Evolutionary conservation across 2,329 filamentous ascomycete genomes (phyloP).

Genomic region (Ascochyta fabae): DNA sequence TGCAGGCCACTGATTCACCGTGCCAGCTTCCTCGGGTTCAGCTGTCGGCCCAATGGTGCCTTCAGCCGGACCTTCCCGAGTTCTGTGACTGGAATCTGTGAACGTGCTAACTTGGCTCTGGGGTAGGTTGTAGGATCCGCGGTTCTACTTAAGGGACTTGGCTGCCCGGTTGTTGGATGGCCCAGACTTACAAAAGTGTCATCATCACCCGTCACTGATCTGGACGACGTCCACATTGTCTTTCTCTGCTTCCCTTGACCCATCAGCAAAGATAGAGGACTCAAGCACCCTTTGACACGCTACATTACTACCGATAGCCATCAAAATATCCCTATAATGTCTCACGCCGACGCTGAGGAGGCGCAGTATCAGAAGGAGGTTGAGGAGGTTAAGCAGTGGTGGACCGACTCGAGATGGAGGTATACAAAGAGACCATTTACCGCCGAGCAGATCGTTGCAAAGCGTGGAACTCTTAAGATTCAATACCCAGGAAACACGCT

Average conservation of each 20-base stretch:
- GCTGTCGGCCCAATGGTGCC: constrained; percentile 45
- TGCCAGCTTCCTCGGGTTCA: constrained; percentile 36
- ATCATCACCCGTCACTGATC: constrained; percentile 30
- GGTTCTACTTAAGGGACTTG: constrained; percentile 41
- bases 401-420: constrained; percentile 89
- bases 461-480: constrained; percentile 89
- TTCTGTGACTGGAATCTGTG: constrained; percentile 24
- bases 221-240: background rate
- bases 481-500: constrained; percentile 88
- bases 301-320: constrained; percentile 11
- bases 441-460: constrained; percentile 94
- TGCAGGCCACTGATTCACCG: constrained; percentile 22
- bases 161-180: constrained; percentile 19
- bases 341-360: constrained; percentile 68
- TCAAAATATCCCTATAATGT: constrained; percentile 25
- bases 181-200: constrained; percentile 22
- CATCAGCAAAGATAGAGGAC: background rate
- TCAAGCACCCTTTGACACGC: background rate
- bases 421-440: constrained; percentile 92
- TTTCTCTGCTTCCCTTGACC: background rate
- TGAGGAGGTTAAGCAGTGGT: constrained; percentile 90
- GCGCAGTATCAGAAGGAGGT: constrained; percentile 82
- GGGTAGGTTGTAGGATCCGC: constrained; percentile 24
- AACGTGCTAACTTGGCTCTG: constrained; percentile 24
- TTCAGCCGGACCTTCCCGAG: constrained; percentile 43